Evolutionary conservation across 108 stramenopile species (phyloP), one percentile per base, ranked within the genome.

Genomic region (Hondaea fermentalgiana): DNA sequence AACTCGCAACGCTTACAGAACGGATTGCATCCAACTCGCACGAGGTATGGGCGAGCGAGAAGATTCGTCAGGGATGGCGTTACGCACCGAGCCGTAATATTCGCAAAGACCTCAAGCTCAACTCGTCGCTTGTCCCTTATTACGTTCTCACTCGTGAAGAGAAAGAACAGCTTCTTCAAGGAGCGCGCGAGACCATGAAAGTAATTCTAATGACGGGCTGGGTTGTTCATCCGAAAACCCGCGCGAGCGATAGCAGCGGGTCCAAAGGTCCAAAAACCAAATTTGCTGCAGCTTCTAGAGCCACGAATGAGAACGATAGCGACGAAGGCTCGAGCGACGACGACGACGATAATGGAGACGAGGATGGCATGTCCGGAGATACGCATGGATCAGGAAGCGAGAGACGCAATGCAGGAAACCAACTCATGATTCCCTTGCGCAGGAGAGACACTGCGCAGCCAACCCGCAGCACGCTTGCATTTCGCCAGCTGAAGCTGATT

Each of bases 21-120:
- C 28, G 23, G 5, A 51, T 88, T 25, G 88, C 88, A n/a, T 51
- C 44, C n/a, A 88, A 88, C 88, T 55, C 51, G 17, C 88, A 88
- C 42, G 88, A 88, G 23, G 88, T 88, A 5, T 88, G 88, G 88
- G 88, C 72, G 29, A 47, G 47, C 19, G 64, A 51, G 3, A 88
- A 88, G 55, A 29, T 88, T 12, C 88, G 88, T 16, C 60, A 47
- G 60, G 88, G 88, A 8, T 88, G 72, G 69, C 47, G 88, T 6
- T 71, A 42, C 17, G 88, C 76, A 12, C 76, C 76, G 28, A 53
- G 25, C 4, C 45, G 76, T 17, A 83, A 83, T 23, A 83, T 83
- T 83, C 45, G 51, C 25, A 47, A 47, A 23, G 76, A 53, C 51
- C 51, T 83, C n/a, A 47, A 53, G n/a, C 76, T 83, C 76, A 83